Conservation (phyloP, 2,329 filamentous ascomycete genomes). For the Dissoconium aciculare region DNA sequence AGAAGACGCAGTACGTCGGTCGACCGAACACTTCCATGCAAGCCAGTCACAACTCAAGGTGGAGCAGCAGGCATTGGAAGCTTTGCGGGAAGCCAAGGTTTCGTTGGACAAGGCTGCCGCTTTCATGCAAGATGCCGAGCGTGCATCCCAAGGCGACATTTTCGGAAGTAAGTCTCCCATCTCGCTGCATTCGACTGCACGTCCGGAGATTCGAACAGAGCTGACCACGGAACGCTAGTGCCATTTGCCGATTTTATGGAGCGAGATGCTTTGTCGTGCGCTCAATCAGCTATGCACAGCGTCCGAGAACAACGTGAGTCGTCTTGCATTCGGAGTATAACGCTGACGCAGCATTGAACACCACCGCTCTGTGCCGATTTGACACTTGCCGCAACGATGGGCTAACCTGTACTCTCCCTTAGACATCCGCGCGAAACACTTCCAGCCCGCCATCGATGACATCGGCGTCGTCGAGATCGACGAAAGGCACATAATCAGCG, state of each 20-base stretch:
- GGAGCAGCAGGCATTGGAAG: conserved; percentile 29
- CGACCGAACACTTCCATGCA: conserved; percentile 27
- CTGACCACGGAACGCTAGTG: too few relatives aligned
- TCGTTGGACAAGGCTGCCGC: conserved; percentile 25
- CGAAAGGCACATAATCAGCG: conserved; percentile 18
- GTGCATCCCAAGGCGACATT: conserved; percentile 32
- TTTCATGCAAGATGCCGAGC: conserved; percentile 31
- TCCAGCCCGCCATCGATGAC: conserved; percentile 13
- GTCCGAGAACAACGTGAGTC: conserved; percentile 14
- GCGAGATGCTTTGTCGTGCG: conserved; percentile 36
- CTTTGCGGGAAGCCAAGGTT: conserved; percentile 23
- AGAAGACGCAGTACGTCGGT: conserved; percentile 27
- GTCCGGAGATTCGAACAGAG: too few relatives aligned
- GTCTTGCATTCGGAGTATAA: too few relatives aligned
- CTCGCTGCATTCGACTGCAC: too few relatives aligned
- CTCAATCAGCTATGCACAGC: too few relatives aligned
- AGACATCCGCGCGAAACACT: conserved; percentile 12
- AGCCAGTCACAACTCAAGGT: conserved; percentile 25
- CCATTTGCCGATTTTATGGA: conserved; percentile 40
- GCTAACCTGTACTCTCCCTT: too few relatives aligned
- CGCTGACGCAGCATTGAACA: conserved; percentile 26
- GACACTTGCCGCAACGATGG: conserved; percentile 15
- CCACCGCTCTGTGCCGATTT: conserved; percentile 17
- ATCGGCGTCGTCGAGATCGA: conserved; percentile 15
- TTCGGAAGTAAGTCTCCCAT: too few relatives aligned